These are phyloP conservation scores for Rostrohypoxylon terebratum DNA, from an alignment of 495 filamentous ascomycete species.

Conservation along the genomic window DNA sequence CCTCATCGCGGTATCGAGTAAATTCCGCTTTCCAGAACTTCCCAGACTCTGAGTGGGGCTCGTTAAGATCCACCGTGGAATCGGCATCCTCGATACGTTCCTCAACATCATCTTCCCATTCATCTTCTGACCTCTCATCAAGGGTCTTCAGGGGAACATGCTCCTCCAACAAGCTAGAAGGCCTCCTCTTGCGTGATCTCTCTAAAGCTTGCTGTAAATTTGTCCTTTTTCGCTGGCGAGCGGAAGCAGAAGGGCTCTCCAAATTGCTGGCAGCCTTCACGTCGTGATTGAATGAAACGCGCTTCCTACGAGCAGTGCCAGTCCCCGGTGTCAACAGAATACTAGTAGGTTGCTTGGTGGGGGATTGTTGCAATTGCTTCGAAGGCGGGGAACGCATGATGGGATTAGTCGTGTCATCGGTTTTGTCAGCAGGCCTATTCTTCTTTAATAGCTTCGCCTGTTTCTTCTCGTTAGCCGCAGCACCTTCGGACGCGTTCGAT, in stretches of 20 bases:
- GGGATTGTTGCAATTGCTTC: conserved; percentile 47
- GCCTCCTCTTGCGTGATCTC: conserved; percentile 53
- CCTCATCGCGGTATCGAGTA: conserved; percentile 82
- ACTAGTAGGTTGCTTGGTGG: conserved; percentile 58
- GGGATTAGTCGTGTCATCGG: neutral
- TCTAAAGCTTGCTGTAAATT: conserved; percentile 68
- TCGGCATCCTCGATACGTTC: conserved; percentile 60
- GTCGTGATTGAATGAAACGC: conserved; percentile 84
- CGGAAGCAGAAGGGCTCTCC: conserved; percentile 68
- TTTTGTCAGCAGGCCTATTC: neutral
- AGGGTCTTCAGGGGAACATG: conserved; percentile 39
- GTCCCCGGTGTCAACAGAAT: conserved; percentile 94
- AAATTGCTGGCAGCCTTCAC: conserved; percentile 63
- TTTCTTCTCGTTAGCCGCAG: conserved; percentile 18
- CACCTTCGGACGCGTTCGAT: conserved; percentile 58
- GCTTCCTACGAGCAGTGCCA: conserved; percentile 80
- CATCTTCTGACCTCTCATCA: conserved; percentile 54
- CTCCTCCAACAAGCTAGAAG: conserved; percentile 35
- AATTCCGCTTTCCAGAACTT: conserved; percentile 95
- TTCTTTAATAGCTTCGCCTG: conserved; percentile 17
- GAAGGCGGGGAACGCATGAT: neutral
- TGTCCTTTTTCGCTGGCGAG: conserved; percentile 53
- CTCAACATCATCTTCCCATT: conserved; percentile 55
- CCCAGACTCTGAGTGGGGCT: conserved; percentile 85
- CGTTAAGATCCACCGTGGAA: conserved; percentile 78